Percentiles rank a stretch among this genome's conserved stretches.
Evolutionary conservation across 2,329 filamentous ascomycete species (phyloP).

Genomic region (Talaromyces sp.): DNA sequence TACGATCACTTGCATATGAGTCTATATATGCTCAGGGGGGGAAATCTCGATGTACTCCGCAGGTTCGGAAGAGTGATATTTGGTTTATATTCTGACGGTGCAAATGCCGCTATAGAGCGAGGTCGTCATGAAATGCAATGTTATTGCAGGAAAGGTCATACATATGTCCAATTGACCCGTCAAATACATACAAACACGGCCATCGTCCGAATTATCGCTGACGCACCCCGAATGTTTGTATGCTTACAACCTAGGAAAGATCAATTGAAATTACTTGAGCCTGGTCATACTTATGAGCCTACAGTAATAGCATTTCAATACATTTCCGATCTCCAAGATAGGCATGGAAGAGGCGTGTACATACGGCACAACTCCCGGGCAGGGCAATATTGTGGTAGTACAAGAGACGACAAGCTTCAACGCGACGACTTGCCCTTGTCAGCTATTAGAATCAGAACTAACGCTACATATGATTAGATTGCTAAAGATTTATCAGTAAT

Average conservation of each 20-base stretch:
- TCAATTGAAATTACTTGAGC: not conserved
- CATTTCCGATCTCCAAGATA: not conserved
- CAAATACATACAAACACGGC: not conserved
- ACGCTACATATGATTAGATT: conserved; percentile 15
- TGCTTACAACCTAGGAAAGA: not conserved
- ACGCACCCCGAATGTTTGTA: not conserved
- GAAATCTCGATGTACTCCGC: too few relatives aligned
- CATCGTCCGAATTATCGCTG: not conserved
- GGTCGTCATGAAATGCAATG: not conserved
- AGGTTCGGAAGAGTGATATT: not conserved
- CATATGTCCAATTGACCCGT: not conserved
- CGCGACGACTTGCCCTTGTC: not conserved
- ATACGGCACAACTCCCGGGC: not conserved
- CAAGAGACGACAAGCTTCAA: not conserved
- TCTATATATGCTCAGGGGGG: not conserved
- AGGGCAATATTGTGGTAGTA: not conserved
- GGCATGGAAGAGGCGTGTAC: not conserved
- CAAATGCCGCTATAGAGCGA: not conserved
- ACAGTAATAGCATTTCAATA: not conserved
- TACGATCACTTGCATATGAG: not conserved
- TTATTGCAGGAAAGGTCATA: not conserved
- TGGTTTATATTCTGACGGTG: not conserved
- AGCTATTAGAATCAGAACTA: not conserved
- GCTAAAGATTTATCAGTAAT: conserved; percentile 31
- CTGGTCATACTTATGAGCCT: not conserved